These are phyloP conservation scores for Pneumocystis wakefieldiae DNA, from an alignment of 1,139 yeast genomes.

Conservation along the genomic window DNA sequence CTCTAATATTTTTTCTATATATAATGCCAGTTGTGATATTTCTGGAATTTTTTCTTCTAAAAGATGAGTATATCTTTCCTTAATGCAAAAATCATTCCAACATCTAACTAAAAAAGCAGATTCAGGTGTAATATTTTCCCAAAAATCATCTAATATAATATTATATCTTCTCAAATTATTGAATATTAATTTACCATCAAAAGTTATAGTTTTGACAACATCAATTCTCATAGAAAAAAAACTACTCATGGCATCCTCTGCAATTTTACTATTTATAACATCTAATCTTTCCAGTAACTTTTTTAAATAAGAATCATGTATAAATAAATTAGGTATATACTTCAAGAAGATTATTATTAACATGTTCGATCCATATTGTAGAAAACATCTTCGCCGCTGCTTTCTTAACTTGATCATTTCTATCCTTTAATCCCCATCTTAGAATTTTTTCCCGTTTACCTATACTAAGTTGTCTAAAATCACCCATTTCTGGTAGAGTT, in stretches of 20 bases:
- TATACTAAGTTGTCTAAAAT: constrained; percentile 44
- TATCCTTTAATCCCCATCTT: constrained; percentile 75
- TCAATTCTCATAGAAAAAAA: constrained; percentile 54
- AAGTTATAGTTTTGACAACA: constrained; percentile 39
- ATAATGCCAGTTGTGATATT: constrained; percentile 52
- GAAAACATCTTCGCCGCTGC: constrained; percentile 65
- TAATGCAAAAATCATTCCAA: constrained; percentile 45
- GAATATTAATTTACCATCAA: constrained; percentile 26
- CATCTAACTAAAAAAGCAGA: constrained; percentile 57
- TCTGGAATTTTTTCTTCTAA: constrained; percentile 71
- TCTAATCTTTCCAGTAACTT: constrained; percentile 50
- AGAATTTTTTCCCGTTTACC: constrained; percentile 52
- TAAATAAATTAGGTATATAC: neutral
- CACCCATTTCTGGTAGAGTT: constrained; percentile 53
- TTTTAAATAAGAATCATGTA: neutral
- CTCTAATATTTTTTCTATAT: constrained; percentile 39
- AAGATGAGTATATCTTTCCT: constrained; percentile 29
- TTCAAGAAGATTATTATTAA: constrained; percentile 56
- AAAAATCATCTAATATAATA: constrained; percentile 28
- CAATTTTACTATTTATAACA: constrained; percentile 48
- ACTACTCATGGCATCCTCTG: constrained; percentile 48
- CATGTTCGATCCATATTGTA: constrained; percentile 53
- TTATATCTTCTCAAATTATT: constrained; percentile 13
- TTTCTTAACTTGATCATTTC: constrained; percentile 55
- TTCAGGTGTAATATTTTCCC: constrained; percentile 63